Evolutionary conservation across 164 flowering plant species (phyloP), one percentile per base, ranked within the genome.

Genomic region (Piper betle): DNA sequence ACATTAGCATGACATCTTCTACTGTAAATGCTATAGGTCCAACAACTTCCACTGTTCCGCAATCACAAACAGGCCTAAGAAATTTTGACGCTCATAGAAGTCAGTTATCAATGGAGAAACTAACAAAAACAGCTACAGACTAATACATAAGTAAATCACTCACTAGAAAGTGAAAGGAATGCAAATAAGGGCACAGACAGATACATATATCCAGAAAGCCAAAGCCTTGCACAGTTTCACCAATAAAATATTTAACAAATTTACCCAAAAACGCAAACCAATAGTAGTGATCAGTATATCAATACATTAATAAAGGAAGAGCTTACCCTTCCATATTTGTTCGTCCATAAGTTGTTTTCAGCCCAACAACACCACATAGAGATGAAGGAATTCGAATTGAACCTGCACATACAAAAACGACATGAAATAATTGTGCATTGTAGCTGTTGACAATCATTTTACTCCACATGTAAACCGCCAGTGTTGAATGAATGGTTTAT

Each of bases 1-100:
- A 93, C 96, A 93, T 88, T 43, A 93, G 84, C 78, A 90, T 80
- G 64, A 77, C 79, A 81, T 93, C 98, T 73, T 93, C 98, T 76
- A 93, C 96, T 53, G 82, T 65, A 64, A 94, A 81, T 60, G 98
- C 82, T 61, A 93, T 70, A 41, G 98, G 91, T 61, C 96, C 98
- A 63, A 87, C 81, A 56, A 93, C 75, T 76, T 81, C 96, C 61
- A 93, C 90, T 58, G 98, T 87, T 67, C 96, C 97, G 60, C 72
- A 55, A 71, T 83, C 90, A 79, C 96, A 86, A 63, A 81, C 20
- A 58, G 92, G 58, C 69, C 98, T 93, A 82, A 63, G 37, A 37
- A 55, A n/a, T 3, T 20, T 38, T 3, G 56, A 52, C 18, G 17
- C 42, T 52, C 25, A 62, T 39, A 61, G 48, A 5, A 2, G 9